A percentile compares a stretch with the other conserved stretches of the same genome.
Conservation (phyloP, 176 grass and related monocot genomes). For the Paspalum vaginatum region DNA sequence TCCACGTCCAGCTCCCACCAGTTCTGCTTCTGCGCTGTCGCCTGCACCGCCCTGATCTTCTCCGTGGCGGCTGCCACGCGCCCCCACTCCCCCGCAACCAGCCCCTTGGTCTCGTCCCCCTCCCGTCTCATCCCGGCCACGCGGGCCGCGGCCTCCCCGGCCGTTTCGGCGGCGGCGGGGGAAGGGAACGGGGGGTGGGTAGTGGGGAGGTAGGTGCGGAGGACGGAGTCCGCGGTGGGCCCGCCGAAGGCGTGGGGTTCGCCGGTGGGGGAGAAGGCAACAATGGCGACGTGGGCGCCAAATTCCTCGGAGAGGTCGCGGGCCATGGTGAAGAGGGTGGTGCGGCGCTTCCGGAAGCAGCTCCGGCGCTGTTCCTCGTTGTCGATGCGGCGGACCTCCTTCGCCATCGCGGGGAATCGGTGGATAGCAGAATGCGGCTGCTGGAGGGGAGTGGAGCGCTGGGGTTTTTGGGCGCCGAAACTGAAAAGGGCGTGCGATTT, state of each 20-base stretch:
- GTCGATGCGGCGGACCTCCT: background rate
- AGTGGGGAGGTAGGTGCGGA: slow-evolving; percentile 6
- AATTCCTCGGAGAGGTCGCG: background rate
- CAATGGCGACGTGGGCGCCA: slow-evolving; percentile 13
- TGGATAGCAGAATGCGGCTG: background rate
- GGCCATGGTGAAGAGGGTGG: background rate
- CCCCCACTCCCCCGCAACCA: slow-evolving; percentile 1
- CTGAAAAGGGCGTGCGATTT: no score
- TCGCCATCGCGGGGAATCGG: background rate
- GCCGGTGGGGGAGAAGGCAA: slow-evolving; percentile 13
- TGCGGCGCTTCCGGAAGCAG: background rate
- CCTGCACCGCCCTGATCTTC: background rate
- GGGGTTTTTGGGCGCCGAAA: background rate
- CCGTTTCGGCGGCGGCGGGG: background rate
- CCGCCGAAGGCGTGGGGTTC: slow-evolving; percentile 13
- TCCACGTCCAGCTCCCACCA: slow-evolving; percentile 47
- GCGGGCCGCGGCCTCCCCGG: background rate
- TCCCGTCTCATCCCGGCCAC: background rate
- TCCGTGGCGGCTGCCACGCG: background rate
- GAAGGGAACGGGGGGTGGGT: background rate
- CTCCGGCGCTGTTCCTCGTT: background rate
- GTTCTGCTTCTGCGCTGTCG: background rate
- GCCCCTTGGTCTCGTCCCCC: background rate
- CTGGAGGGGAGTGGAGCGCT: background rate
- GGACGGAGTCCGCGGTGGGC: slow-evolving; percentile 29